Evolutionary conservation across 192 early-diverging fungal species (phyloP).

Genomic region (Backusella circina): DNA sequence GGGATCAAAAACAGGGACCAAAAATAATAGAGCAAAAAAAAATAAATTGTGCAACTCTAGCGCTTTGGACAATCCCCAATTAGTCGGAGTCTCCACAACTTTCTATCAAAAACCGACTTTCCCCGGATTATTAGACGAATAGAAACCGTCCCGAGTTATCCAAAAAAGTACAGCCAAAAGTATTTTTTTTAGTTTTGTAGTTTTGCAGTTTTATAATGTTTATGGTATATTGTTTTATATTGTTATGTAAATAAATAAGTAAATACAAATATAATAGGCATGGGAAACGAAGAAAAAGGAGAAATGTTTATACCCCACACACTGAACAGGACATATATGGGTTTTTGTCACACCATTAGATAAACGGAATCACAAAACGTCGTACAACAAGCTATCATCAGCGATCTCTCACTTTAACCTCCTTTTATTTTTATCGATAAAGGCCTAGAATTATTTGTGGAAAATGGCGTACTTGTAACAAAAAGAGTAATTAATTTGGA

Average conservation of each 20-base stretch:
- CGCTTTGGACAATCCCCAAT: conserved; percentile 2
- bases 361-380: background rate
- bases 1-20: background rate
- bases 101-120: conserved; percentile 6
- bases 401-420: background rate
- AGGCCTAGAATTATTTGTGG: background rate
- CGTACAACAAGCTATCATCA: background rate
- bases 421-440: background rate
- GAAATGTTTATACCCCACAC: conserved; percentile 1
- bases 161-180: background rate
- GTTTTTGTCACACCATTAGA: background rate
- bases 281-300: background rate
- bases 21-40: background rate
- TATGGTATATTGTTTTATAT: background rate
- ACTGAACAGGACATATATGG: background rate
- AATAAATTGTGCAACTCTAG: background rate
- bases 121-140: conserved; percentile 4
- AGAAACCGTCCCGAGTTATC: background rate
- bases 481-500: background rate
- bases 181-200: background rate
- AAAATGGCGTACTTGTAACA: background rate
- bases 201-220: background rate
- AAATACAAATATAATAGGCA: background rate
- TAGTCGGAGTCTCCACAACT: background rate
- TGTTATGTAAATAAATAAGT: background rate